Conservation (phyloP, 225 moss, liverwort and hornwort genomes). For the Pseudoscleropodium purum region DNA sequence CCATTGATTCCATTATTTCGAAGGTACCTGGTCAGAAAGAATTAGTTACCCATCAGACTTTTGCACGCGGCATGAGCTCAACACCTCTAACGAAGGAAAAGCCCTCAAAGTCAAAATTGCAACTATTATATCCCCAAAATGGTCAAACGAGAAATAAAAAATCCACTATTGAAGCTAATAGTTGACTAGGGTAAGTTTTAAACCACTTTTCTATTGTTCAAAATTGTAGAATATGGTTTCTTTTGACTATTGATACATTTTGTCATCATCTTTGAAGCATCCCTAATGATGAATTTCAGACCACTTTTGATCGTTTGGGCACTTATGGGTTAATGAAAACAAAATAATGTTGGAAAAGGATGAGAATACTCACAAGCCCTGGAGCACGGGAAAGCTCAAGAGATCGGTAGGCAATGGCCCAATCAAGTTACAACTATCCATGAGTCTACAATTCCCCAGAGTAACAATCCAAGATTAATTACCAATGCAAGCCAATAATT, state of each 20-base stretch:
- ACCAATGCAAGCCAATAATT: background rate
- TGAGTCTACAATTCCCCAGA: background rate
- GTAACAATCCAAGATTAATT: background rate
- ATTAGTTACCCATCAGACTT: background rate
- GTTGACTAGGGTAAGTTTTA: background rate
- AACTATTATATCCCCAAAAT: background rate
- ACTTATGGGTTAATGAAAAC: background rate
- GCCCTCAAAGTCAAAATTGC: background rate
- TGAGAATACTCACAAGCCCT: slow-evolving; percentile 26
- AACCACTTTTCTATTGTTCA: background rate
- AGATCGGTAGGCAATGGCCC: slow-evolving; percentile 27
- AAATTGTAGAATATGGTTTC: background rate
- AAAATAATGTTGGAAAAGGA: background rate
- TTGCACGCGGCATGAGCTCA: background rate
- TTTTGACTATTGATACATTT: background rate
- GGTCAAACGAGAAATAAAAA: background rate
- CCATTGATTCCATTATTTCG: slow-evolving; percentile 41
- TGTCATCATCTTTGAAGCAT: background rate
- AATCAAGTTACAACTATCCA: slow-evolving; percentile 2
- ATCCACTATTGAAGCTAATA: background rate
- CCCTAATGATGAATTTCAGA: background rate
- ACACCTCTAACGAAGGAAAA: background rate
- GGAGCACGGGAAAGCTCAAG: slow-evolving; percentile 15
- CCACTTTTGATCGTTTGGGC: too few species aligned
- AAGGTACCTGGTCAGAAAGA: slow-evolving; percentile 34